Conservation (phyloP, 2,329 filamentous ascomycete genomes). For the Samsoniella hepiali region DNA sequence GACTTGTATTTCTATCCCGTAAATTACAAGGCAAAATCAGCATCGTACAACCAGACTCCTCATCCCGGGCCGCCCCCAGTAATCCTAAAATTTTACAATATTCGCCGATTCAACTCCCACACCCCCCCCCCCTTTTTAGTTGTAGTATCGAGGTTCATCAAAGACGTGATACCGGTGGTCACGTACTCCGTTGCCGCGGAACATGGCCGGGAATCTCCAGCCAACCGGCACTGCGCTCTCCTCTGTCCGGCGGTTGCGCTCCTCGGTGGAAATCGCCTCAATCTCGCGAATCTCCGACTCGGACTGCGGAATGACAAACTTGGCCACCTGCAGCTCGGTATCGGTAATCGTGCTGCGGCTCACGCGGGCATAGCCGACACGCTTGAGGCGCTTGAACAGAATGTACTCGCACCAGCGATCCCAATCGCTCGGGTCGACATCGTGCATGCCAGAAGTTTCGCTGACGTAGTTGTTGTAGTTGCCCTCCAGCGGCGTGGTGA, state of each 20-base stretch:
- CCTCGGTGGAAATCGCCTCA: constrained; percentile 44
- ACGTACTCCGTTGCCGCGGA: constrained; percentile 80
- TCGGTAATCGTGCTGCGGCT: constrained; percentile 91
- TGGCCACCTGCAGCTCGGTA: constrained; percentile 93
- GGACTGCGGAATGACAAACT: constrained; percentile 76
- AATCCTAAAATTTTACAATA: neutral
- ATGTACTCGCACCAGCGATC: constrained; percentile 99
- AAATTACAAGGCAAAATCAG: neutral
- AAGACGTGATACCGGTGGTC: constrained; percentile 96
- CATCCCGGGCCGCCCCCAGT: neutral
- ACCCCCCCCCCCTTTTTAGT: constrained; percentile 24
- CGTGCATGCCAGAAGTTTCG: constrained; percentile 82
- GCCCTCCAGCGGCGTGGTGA: constrained; percentile 83
- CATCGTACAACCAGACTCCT: neutral
- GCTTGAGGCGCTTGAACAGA: constrained; percentile 81
- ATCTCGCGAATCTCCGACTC: constrained; percentile 52
- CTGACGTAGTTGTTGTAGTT: constrained; percentile 98
- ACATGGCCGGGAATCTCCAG: constrained; percentile 78
- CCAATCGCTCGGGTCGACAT: constrained; percentile 90
- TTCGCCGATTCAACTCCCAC: neutral
- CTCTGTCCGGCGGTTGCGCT: constrained; percentile 55
- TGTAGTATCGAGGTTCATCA: constrained; percentile 77
- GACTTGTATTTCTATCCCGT: neutral
- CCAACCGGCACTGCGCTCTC: constrained; percentile 75
- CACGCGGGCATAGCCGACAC: constrained; percentile 85